Evolutionary conservation across 2,329 filamentous ascomycete genomes (phyloP), one percentile per base, ranked within the genome.

Genomic region (Diaporthe humulicola): DNA sequence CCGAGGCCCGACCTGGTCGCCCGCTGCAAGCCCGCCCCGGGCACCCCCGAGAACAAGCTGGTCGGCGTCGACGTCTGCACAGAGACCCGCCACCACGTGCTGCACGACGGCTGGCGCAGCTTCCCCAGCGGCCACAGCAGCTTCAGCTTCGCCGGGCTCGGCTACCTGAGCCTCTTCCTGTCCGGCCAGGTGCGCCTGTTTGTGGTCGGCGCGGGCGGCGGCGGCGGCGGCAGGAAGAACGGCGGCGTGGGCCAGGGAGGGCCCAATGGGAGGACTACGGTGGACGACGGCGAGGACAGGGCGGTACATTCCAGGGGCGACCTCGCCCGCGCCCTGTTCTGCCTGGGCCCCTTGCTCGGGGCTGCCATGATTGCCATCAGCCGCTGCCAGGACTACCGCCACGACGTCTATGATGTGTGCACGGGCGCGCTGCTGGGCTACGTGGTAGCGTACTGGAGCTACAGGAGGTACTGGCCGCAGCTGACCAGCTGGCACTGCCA

Each of bases 71-170:
- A 90, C 42, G 90, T 96, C 3, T 97, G 95, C 86, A 96, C 93
- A 15, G 89, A 95, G 79, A 89, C 90, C 2, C 83, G 92, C 79
- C 89, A 90, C 75, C 93, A 94, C 81, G 87, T 87, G 1, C 88
- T 97, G 5, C 93, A 97, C 77, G 95, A 97, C 79, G 95, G 94
- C 22, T 96, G 94, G 93, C 91, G 95, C 56, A 94, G 92, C 30
- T 97, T 97, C 79, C 95, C 95, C 0, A 94, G 91, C 2, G 95
- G 95, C 1, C 95, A 97, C 83, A 93, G 90, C 17, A 94, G 92
- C 75, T 96, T 96, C 81, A 89, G 93, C 1, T 97, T 97, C 81
- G 90, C 91, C 4, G 95, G 95, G 0, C 86, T 97, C 14, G 94
- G 94, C 3, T 97, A 94, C 80, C 84, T 95, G 25, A 89, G 91